Base-by-base conservation (phyloP, 2,329 filamentous ascomycete species). In the Exophiala phaeomuriformis region DNA sequence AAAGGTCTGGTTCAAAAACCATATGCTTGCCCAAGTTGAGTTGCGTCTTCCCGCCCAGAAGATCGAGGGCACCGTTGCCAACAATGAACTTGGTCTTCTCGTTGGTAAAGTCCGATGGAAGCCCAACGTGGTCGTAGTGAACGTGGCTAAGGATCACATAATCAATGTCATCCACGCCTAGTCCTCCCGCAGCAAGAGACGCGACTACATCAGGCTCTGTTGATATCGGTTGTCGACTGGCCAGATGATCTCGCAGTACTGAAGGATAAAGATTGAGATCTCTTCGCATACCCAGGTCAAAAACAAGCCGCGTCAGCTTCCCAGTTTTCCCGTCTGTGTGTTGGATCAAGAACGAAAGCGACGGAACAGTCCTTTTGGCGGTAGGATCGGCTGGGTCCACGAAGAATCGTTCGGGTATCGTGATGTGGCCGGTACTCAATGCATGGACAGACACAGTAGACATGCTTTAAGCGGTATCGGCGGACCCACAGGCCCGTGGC, bases 141-240 rank as follows among this genome's bases (percentile, higher is more conserved):
- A 72, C 69, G 61, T 74, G 71, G 9, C 67, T 70, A 51, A 70
- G 69, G 9, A 74, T 65, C 4, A 74, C 65, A 52, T 64, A 68
- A 57, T 74, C 70, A 27, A 74, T 71, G 44, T 74, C 69, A 9
- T 64, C 55, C 1, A 68, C 63, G 1, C 45, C 56, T 12, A 75
- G 48, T 1, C 69, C 68, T 1, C 71, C 70, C 47, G 52, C 60
- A 27, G 63, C 65, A 3, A 75, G 64, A 43, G 66, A 70, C 29
- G 66, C 54, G 5, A 64, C 54, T 3, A 63, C 61, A 48, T 65
- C 64, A 4, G 65, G 65, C 10, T 60, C 41, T 3, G 59, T 62
- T 4, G 52, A 46, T 12, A 65, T 46, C 6, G 66, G 67, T 8
- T 59, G 46, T 5, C 66, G 56, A 7, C 61, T 64, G 32, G 36